A percentile compares a stretch with the other conserved stretches of the same genome.
phyloP scores from a whole-genome alignment of 202 grass and related monocot genomes.

The Brachypodium distachyon region DNA sequence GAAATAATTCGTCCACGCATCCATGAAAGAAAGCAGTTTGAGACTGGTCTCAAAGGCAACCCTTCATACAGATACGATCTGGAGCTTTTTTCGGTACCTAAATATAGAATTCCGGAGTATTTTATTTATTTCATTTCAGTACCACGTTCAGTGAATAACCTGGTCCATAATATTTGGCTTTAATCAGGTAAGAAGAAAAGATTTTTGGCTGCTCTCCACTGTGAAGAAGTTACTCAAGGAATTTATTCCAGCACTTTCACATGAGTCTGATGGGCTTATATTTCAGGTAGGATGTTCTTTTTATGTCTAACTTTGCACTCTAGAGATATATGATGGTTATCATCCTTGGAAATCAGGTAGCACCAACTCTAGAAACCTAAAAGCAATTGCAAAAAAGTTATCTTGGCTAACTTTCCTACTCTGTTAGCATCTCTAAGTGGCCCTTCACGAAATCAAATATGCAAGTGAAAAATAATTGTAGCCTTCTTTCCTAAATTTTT shows the following conservation, averaged over 20 bases:
- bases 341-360: neutral
- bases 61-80: conserved; percentile 69
- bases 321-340: neutral
- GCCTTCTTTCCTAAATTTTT: no score
- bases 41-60: conserved; percentile 43
- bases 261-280: conserved; percentile 77
- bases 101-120: neutral
- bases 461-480: no score
- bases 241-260: conserved; percentile 65
- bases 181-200: conserved; percentile 59
- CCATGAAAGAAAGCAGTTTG: conserved; percentile 51
- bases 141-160: neutral
- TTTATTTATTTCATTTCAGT: conserved; percentile 10
- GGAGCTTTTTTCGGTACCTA: conserved; percentile 60
- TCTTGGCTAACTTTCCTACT: no score
- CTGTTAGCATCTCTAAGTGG: no score
- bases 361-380: neutral
- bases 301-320: neutral
- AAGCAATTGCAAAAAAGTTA: neutral
- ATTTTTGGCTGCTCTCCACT: conserved; percentile 68
- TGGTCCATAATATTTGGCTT: neutral
- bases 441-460: no score
- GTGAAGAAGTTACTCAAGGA: conserved; percentile 56
- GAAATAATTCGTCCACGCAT: conserved; percentile 54
- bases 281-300: conserved; percentile 51